Evolutionary conservation across 1,284 basidiomycete species (phyloP).

Genomic region (Moesziomyces sp.): DNA sequence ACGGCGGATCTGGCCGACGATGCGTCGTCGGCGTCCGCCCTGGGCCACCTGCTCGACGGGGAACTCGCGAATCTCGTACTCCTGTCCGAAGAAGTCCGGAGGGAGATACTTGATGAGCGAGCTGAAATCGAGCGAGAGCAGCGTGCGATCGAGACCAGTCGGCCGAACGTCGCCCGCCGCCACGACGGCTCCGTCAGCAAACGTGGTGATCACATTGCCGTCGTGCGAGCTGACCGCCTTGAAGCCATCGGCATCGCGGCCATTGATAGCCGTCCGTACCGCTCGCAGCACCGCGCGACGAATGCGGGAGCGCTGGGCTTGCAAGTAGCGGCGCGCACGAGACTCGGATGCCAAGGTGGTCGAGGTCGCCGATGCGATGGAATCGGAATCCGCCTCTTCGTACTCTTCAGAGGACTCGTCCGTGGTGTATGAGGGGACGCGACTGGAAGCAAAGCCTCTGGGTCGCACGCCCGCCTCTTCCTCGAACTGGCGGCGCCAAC

Average conservation of each 20-base stretch:
- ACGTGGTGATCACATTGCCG: slow-evolving; percentile 33
- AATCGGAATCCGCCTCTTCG: slow-evolving; percentile 31
- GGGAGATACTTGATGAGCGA: slow-evolving; percentile 56
- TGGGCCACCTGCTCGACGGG: slow-evolving; percentile 59
- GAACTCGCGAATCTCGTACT: slow-evolving; percentile 60
- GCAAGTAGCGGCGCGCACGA: slow-evolving; percentile 38
- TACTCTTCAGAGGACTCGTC: slow-evolving; percentile 43
- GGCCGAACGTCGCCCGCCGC: slow-evolving; percentile 21
- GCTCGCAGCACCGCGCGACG: slow-evolving; percentile 58
- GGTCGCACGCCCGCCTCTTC: slow-evolving; percentile 44
- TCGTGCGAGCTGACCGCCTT: slow-evolving; percentile 36
- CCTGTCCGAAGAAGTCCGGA: slow-evolving; percentile 56
- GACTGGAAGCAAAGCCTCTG: slow-evolving; percentile 6
- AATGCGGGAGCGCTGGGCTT: slow-evolving; percentile 53
- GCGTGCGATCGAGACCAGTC: slow-evolving; percentile 35
- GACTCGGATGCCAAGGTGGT: slow-evolving; percentile 33
- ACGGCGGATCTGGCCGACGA: slow-evolving; percentile 59
- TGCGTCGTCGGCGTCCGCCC: slow-evolving; percentile 52
- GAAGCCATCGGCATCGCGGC: slow-evolving; percentile 54
- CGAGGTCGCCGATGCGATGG: slow-evolving; percentile 16
- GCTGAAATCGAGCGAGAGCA: slow-evolving; percentile 53
- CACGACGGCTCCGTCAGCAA: slow-evolving; percentile 35
- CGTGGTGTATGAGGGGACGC: slow-evolving; percentile 18
- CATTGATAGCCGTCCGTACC: slow-evolving; percentile 60
- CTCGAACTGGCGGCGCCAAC: slow-evolving; percentile 63